These are phyloP conservation scores for Magnaporthales sp. DNA, from an alignment of 2,329 filamentous ascomycete genomes.

Conservation along the genomic window DNA sequence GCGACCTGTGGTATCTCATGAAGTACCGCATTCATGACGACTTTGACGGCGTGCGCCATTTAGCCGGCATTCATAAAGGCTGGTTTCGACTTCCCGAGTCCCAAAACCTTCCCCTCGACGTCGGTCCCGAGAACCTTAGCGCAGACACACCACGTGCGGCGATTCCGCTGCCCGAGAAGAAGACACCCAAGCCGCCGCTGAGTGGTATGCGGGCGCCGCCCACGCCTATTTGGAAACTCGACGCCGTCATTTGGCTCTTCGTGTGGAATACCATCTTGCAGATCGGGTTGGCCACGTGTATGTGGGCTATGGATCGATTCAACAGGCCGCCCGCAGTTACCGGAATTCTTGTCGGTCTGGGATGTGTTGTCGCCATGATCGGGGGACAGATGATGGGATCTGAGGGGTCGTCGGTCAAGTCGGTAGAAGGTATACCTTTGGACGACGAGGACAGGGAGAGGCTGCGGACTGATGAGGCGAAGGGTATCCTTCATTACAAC, in stretches of 20 bases:
- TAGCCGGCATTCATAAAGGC: slow-evolving; percentile 64
- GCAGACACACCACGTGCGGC: slow-evolving; percentile 28
- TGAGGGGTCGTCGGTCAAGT: slow-evolving; percentile 65
- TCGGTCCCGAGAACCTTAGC: slow-evolving; percentile 44
- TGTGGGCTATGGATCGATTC: slow-evolving; percentile 73
- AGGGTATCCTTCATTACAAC: slow-evolving; percentile 50
- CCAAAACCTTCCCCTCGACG: slow-evolving; percentile 41
- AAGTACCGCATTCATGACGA: slow-evolving; percentile 50
- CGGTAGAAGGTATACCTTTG: slow-evolving; percentile 61
- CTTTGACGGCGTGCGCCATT: slow-evolving; percentile 49
- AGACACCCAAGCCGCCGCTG: slow-evolving; percentile 57
- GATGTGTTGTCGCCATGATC: slow-evolving; percentile 57
- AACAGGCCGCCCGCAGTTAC: slow-evolving; percentile 72
- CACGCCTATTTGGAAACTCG: slow-evolving; percentile 66
- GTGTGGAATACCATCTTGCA: slow-evolving; percentile 74
- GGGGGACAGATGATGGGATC: slow-evolving; percentile 63
- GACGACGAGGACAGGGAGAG: slow-evolving; percentile 43
- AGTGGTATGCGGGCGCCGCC: slow-evolving; percentile 62
- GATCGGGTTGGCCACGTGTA: slow-evolving; percentile 62
- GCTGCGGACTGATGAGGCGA: slow-evolving; percentile 41
- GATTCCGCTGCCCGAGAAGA: slow-evolving; percentile 55
- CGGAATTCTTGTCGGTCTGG: slow-evolving; percentile 68
- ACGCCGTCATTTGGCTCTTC: slow-evolving; percentile 72
- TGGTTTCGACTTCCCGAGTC: slow-evolving; percentile 71
- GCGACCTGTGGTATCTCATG: slow-evolving; percentile 68